Percentiles rank a stretch among this genome's conserved stretches.
Evolutionary conservation across 495 filamentous ascomycete species (phyloP).

Genomic region (Evernia prunastri): DNA sequence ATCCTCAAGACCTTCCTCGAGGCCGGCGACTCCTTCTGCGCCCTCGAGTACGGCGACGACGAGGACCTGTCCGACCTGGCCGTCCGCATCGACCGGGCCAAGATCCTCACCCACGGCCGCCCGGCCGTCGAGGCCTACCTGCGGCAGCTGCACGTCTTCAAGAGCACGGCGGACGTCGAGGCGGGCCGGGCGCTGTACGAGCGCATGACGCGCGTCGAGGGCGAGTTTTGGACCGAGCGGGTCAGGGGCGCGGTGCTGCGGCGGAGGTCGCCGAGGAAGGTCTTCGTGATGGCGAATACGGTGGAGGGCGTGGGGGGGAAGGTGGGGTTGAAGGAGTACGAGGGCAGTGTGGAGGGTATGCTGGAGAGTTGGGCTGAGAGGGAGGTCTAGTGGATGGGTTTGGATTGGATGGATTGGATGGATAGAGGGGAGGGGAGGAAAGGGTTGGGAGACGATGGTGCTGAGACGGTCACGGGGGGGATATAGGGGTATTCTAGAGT

Average conservation of each 20-base stretch:
- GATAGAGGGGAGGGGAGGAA: too few relatives aligned
- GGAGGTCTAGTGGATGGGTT: constrained; percentile 37
- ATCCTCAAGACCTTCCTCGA: constrained; percentile 85
- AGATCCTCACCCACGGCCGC: constrained; percentile 65
- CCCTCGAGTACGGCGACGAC: constrained; percentile 62
- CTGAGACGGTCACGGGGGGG: too few relatives aligned
- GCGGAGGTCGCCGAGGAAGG: constrained; percentile 87
- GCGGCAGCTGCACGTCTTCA: constrained; percentile 87
- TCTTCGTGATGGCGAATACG: constrained; percentile 95
- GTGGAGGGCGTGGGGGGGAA: constrained; percentile 60
- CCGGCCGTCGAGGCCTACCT: constrained; percentile 81
- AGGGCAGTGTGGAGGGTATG: constrained; percentile 74
- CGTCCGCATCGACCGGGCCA: constrained; percentile 71
- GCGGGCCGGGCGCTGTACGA: constrained; percentile 69
- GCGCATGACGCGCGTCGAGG: constrained; percentile 69
- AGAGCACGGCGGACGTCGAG: constrained; percentile 79
- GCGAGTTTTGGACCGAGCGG: constrained; percentile 62
- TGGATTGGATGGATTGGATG: background rate
- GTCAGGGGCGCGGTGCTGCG: constrained; percentile 71
- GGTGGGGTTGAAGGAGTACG: constrained; percentile 83
- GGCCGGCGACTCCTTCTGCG: constrained; percentile 75
- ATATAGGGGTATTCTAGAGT: too few relatives aligned
- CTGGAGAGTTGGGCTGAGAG: constrained; percentile 88
- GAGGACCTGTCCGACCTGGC: constrained; percentile 77
- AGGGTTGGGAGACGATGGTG: too few relatives aligned